These are phyloP conservation scores for Exophiala oligosperma DNA, from an alignment of 2,329 filamentous ascomycete genomes.

Conservation along the genomic window DNA sequence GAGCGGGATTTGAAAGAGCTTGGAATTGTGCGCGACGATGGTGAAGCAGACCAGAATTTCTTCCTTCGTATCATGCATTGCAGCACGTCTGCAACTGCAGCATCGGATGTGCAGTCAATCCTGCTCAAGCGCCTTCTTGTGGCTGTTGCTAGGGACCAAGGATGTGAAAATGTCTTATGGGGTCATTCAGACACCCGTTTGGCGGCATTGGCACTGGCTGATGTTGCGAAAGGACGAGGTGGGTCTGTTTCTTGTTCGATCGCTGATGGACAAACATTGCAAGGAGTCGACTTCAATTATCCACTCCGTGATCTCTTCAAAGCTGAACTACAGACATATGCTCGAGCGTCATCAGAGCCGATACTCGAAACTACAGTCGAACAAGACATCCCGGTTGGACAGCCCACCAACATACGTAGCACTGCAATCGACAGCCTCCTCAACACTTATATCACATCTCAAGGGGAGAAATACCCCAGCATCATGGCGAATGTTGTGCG, in stretches of 20 bases:
- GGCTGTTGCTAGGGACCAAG: slow-evolving; percentile 58
- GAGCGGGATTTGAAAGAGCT: slow-evolving; percentile 18
- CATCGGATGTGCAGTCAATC: slow-evolving; percentile 69
- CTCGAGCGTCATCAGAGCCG: slow-evolving; percentile 41
- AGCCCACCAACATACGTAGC: slow-evolving; percentile 58
- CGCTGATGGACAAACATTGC: slow-evolving; percentile 68
- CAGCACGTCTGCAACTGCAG: slow-evolving; percentile 72
- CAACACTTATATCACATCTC: slow-evolving; percentile 80
- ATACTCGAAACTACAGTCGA: slow-evolving; percentile 19
- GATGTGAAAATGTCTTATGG: slow-evolving; percentile 72
- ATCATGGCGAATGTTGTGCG: slow-evolving; percentile 95
- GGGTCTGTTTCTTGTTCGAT: slow-evolving; percentile 80
- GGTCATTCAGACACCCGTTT: slow-evolving; percentile 85
- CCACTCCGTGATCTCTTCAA: slow-evolving; percentile 83
- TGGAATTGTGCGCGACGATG: slow-evolving; percentile 14
- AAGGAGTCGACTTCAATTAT: slow-evolving; percentile 67
- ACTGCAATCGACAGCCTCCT: slow-evolving; percentile 91
- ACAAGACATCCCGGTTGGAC: slow-evolving; percentile 17
- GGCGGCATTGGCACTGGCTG: slow-evolving; percentile 79
- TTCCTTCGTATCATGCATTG: slow-evolving; percentile 59
- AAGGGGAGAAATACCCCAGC: slow-evolving; percentile 82
- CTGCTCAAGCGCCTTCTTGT: slow-evolving; percentile 72
- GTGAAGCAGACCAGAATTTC: slow-evolving; percentile 41
- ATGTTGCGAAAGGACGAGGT: slow-evolving; percentile 88
- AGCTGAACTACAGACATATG: slow-evolving; percentile 73